Base-by-base conservation (phyloP, 805 yeast genomes). In the Lipomyces orientalis region DNA sequence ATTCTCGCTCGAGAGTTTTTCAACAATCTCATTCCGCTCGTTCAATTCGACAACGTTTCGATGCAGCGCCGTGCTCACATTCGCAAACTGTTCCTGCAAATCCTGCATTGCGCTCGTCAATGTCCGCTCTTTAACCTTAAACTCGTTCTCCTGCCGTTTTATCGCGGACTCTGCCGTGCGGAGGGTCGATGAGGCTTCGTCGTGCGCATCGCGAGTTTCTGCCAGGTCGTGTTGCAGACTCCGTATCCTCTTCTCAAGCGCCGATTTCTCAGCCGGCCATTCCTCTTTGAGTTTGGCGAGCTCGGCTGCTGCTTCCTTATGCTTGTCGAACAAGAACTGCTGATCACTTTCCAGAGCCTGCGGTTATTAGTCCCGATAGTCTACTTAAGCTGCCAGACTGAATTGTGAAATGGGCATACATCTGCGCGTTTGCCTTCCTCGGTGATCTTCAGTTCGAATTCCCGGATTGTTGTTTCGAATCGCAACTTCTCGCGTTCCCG, bases 291-390 rank as follows among this genome's bases (percentile, higher is more conserved):
- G 60, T 4, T 74, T 68, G 4, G 66, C 58, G 19, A 81, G 64
- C 61, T 77, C 75, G 0, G 70, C 72, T 1, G 75, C 56, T 0
- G 76, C 64, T 60, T 79, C 80, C 34, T 78, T 75, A 55, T 76
- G 74, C 51, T 82, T 73, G 54, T 79, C 68, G 73, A 80, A 76
- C 73, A 82, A 63, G 76, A 79, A 77, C 61, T 77, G 70, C 75
- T 81, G 76, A 73, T 77, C 80, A 4, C 80, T 73, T 39, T 81
- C 80, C 22, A 79, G 76, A 43, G 75, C 76, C 37, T 78, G 77
- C 1, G 22, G 22, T 16, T 16, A 5, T 35, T 10, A 35, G 16
- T 35, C 12, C 39, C 39, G n/a, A 16, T 25, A 5, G 49, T 43
- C 49, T 16, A 19, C 29, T 25, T 25, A 25, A 25, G 29, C 12